phyloP scores from a whole-genome alignment of 306 rosid genomes.

The Vicia faba region DNA sequence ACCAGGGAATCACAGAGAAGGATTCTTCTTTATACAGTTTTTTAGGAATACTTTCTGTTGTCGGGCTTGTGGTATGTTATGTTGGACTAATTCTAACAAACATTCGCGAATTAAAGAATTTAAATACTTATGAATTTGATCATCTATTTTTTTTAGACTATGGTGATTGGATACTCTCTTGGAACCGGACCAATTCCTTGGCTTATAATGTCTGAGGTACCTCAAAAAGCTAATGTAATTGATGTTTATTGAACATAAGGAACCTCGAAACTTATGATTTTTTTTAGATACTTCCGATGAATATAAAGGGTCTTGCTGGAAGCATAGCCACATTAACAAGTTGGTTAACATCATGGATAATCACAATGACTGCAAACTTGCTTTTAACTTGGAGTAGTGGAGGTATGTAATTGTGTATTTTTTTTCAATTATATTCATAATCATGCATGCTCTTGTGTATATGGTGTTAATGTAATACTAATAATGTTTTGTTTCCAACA shows the following conservation, averaged over 20 bases:
- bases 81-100: neutral
- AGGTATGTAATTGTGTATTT: slow-evolving; percentile 42
- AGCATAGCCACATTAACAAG: slow-evolving; percentile 68
- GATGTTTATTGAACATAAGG: neutral
- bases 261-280: neutral
- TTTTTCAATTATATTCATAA: neutral
- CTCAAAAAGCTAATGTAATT: neutral
- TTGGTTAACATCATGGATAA: slow-evolving; percentile 58
- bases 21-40: slow-evolving; percentile 47
- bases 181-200: slow-evolving; percentile 89
- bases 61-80: slow-evolving; percentile 69
- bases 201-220: slow-evolving; percentile 85
- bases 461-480: slow-evolving; percentile 5
- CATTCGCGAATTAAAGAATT: slow-evolving; percentile 1
- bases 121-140: slow-evolving; percentile 11
- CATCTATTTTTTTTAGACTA: slow-evolving; percentile 42
- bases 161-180: slow-evolving; percentile 64
- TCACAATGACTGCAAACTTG: slow-evolving; percentile 80
- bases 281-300: slow-evolving; percentile 73
- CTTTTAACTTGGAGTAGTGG: slow-evolving; percentile 69
- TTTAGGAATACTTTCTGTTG: slow-evolving; percentile 57
- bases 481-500: slow-evolving; percentile 39
- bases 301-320: slow-evolving; percentile 79
- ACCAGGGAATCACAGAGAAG: slow-evolving; percentile 44
- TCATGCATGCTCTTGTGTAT: slow-evolving; percentile 14